phyloP scores from a whole-genome alignment of 2,329 filamentous ascomycete species.

The Cryphonectria naterciae region DNA sequence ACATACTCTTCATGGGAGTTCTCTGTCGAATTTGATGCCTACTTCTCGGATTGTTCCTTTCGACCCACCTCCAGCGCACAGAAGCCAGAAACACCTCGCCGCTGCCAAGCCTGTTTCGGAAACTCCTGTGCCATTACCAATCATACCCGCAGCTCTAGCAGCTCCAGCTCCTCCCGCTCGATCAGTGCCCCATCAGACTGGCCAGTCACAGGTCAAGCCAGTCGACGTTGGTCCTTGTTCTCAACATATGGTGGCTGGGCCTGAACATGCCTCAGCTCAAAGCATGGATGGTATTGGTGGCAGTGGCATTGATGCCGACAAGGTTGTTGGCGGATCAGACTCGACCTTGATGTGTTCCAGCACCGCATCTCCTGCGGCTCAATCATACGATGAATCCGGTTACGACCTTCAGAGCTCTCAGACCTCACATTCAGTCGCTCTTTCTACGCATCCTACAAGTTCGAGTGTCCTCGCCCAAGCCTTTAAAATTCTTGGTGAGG shows the following conservation, averaged over 20 bases:
- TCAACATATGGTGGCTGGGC: neutral
- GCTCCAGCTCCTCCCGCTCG: neutral
- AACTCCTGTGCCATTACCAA: neutral
- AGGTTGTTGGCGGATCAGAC: neutral
- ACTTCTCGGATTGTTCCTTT: neutral
- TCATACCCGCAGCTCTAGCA: neutral
- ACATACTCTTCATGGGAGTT: neutral
- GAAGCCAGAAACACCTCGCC: neutral
- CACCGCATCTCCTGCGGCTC: neutral
- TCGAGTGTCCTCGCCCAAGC: neutral
- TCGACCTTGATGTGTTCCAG: too few species aligned
- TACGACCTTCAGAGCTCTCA: neutral
- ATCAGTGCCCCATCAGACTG: neutral
- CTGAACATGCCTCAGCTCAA: neutral
- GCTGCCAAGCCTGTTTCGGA: neutral
- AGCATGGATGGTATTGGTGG: neutral
- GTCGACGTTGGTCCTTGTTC: neutral
- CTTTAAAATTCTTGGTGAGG: slow-evolving; percentile 16
- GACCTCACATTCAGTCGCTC: neutral
- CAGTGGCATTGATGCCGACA: neutral
- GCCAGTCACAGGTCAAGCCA: neutral
- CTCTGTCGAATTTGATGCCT: neutral
- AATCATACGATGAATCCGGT: neutral
- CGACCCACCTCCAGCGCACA: neutral
- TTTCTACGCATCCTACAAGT: neutral